Base-by-base conservation (phyloP, 1,284 basidiomycete genomes). In the Paramarasmius palmivorus region DNA sequence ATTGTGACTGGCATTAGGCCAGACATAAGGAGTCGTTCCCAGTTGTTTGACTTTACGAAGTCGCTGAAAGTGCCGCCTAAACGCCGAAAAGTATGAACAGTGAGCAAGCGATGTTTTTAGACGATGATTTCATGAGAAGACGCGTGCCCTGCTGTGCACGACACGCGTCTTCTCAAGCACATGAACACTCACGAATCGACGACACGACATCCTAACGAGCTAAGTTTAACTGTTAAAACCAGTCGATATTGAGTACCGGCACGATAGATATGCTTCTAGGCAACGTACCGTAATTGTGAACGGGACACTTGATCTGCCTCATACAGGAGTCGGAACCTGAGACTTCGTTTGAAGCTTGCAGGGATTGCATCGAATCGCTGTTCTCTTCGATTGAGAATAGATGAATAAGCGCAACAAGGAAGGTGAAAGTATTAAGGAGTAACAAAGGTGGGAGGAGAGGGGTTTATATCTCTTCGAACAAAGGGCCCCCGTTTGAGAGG, bases 21-120 rank as follows among this genome's bases (percentile, higher is more conserved):
- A 92, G 23, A 92, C 86, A 58, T 82, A 83, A 60, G 83, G 86
- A 0, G 84, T 80, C 3, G 88, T 81, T 0, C 90, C 90, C 2
- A 92, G 79, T 62, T 92, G 90, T 60, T 91, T 91, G 61, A 92
- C 80, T 54, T 80, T 68, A 23, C 89, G 76, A 37, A 92, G 73
- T 9, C 89, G 76, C 61, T 92, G 90, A 61, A 91, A 91, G 49
- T 90, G 86, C 45, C 74, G 77, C 3, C 90, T 91, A 51, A 23
- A 55, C 37, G 23, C 19, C n/a, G 29, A 20, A 14, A 41, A 20
- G 19, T 12, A 20, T 10, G 19, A 32, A 26, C 4, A 9, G 25
- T 15, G 44, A 15, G 10, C 29, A 23, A 26, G 3, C 25, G 7
- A n/a, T n/a, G n/a, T n/a, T n/a, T 46, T 29, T 12, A 10, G 44